Conservation (phyloP, 768 basidiomycete genomes). For the Mrakia hoshinonis region DNA sequence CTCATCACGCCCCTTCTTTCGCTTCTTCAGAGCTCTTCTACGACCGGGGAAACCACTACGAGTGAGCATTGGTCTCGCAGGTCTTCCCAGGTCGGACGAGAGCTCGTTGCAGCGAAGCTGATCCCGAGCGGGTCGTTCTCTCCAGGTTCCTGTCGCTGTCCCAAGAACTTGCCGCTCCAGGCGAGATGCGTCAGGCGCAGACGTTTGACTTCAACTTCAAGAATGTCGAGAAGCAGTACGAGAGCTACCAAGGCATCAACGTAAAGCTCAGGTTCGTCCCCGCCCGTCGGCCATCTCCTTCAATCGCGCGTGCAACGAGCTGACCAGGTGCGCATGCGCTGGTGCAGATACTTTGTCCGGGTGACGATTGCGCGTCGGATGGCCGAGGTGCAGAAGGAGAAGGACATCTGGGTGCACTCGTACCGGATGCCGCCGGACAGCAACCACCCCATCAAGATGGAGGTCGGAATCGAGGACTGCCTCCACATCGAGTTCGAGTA, state of each 20-base stretch:
- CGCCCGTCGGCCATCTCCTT: neutral
- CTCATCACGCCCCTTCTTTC: neutral
- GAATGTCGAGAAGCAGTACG: constrained; percentile 98
- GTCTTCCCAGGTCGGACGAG: neutral
- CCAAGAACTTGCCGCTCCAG: constrained; percentile 90
- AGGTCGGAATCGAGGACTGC: constrained; percentile 98
- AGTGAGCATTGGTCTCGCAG: constrained; percentile 38
- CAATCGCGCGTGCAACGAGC: neutral
- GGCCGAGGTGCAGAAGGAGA: constrained; percentile 87
- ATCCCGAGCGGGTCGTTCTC: neutral
- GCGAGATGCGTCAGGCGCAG: constrained; percentile 92
- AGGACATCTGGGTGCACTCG: constrained; percentile 94
- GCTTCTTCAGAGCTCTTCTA: constrained; percentile 55
- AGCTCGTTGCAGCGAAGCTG: neutral
- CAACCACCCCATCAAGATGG: constrained; percentile 99
- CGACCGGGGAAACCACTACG: constrained; percentile 94
- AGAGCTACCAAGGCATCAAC: constrained; percentile 95
- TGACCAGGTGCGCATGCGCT: neutral
- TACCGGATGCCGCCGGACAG: constrained; percentile 97
- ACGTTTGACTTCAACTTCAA: constrained; percentile 96
- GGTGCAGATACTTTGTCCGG: constrained; percentile 73
- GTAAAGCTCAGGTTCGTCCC: constrained; percentile 80
- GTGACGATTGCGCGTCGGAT: constrained; percentile 83
- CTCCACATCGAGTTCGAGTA: constrained; percentile 99
- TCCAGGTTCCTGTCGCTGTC: constrained; percentile 74